Percentiles rank a stretch among this genome's conserved stretches.
These are phyloP conservation scores for Phytopythium litorale DNA, from an alignment of 352 stramenopile genomes.

Conservation along the genomic window DNA sequence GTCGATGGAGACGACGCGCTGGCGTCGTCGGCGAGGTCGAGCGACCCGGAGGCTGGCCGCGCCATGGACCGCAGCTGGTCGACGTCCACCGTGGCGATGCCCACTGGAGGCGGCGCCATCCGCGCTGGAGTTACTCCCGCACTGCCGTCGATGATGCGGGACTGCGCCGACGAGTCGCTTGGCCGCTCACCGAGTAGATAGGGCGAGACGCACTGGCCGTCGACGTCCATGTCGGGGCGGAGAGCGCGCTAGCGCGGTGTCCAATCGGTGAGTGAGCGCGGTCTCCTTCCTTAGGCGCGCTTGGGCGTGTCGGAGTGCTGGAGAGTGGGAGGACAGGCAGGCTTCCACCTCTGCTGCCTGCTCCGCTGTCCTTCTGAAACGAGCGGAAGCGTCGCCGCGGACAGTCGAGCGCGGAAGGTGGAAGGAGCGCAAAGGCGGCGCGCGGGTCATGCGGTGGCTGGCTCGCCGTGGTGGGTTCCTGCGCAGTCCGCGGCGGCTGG, in stretches of 20 bases:
- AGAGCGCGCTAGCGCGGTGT: background rate
- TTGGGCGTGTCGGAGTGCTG: too few relatives aligned
- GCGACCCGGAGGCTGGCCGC: background rate
- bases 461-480: too few relatives aligned
- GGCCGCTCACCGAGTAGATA: background rate
- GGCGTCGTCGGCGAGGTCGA: background rate
- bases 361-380: background rate
- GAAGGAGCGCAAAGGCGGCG: background rate
- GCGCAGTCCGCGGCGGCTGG: too few relatives aligned
- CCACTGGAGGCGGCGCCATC: background rate
- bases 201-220: background rate
- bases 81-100: background rate
- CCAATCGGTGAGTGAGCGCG: background rate
- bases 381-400: background rate
- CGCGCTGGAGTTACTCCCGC: background rate
- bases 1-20: background rate
- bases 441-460: too few relatives aligned
- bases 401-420: background rate
- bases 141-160: too few relatives aligned
- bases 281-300: too few relatives aligned
- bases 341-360: background rate
- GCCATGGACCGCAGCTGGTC: slow-evolving; percentile 1
- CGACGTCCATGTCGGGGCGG: background rate
- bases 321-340: slow-evolving; percentile 1
- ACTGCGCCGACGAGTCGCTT: background rate